Evolutionary conservation across 2,329 filamentous ascomycete genomes (phyloP), one percentile per base, ranked within the genome.

Genomic region (Nemania diffusa): DNA sequence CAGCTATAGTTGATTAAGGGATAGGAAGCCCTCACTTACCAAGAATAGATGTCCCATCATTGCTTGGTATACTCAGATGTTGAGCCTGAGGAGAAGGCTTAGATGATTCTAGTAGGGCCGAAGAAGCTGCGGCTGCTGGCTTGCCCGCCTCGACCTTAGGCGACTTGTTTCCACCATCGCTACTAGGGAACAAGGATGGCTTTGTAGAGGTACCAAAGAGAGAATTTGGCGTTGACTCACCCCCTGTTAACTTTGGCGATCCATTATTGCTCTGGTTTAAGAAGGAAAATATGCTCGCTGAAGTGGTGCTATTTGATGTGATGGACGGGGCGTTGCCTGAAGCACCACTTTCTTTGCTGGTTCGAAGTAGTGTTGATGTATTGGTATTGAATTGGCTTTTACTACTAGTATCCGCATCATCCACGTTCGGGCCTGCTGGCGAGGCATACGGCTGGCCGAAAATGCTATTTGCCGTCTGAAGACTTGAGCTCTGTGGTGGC

Each of bases 11-110:
- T 48, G n/a, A 34, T 7, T 20, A 27, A 27, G 20, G 48, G 58
- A 50, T 22, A 6, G 5, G 22, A 46, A n/a, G 44, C 20, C 42
- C 9, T 22, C 9, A 53, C 69, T 52, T 69, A 69, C 69, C 61
- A 8, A 15, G 22, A 56, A 26, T n/a, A 44, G 60, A 44, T 40
- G 51, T 29, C 22, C 29, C 27, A 24, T 26, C 37, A 11, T 40
- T 51, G 15, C n/a, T 48, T 20, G 42, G n/a, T 15, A 11, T 67
- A 17, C 64, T 69, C 8, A 53, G 11, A 11, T 22, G 59, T 32
- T 58, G 46, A 11, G 48, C 4, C 3, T 6, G 44, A 8, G 4
- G 17, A 37, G 46, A 27, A 6, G 20, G 5, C 52, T 32, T 59
- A 22, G 68, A 53, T 50, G 66, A n/a, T 58, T 55, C 26, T 13